Evolutionary conservation across 768 basidiomycete genomes (phyloP), one percentile per base, ranked within the genome.

Genomic region (Boletus tylopilopsis): DNA sequence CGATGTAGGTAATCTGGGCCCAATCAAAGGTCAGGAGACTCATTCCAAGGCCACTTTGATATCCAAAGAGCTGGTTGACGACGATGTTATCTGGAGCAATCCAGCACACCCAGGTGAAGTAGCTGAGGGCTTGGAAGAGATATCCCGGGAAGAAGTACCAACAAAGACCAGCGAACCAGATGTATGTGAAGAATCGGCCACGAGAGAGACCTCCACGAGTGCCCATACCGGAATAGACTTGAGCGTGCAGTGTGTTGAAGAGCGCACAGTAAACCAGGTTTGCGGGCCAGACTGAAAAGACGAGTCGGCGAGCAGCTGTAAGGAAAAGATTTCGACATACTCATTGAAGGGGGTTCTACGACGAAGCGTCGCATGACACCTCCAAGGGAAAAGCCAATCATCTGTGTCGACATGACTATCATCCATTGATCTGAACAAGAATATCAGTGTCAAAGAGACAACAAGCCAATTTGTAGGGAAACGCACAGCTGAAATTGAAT

Each of bases 21-120:
- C 89, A 92, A 57, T 92, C 90, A 59, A 92, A 87, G 36, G 87
- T 87, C 55, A 89, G 66, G 50, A 89, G 64, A 56, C 83, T 83
- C 84, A 90, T 87, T 35, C 84, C 82, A 55, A 84, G 68, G 24
- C 75, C 73, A 43, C 59, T 63, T 39, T 61, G 53, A 56, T 81
- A 82, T 18, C 89, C 88, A 54, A 91, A 90, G 66, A 90, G 73
- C 60, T 87, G 81, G 64, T 89, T 90, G 61, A 92, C 76, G 45
- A 65, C 72, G 48, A 84, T 53, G 58, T 88, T 87, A 19, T 84
- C 64, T 1, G 89, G 90, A 8, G 68, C 82, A 49, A 91, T 88
- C 89, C 80, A 81, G 62, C 74, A 76, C 10, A 78, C 71, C 75
- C 77, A 78, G 24, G 71, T 77, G 71, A 83, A 84, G 70, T 76